Percentiles rank a stretch among this genome's conserved stretches.
Evolutionary conservation across 306 rosid genomes (phyloP).

Genomic region (Sindora glabra): DNA sequence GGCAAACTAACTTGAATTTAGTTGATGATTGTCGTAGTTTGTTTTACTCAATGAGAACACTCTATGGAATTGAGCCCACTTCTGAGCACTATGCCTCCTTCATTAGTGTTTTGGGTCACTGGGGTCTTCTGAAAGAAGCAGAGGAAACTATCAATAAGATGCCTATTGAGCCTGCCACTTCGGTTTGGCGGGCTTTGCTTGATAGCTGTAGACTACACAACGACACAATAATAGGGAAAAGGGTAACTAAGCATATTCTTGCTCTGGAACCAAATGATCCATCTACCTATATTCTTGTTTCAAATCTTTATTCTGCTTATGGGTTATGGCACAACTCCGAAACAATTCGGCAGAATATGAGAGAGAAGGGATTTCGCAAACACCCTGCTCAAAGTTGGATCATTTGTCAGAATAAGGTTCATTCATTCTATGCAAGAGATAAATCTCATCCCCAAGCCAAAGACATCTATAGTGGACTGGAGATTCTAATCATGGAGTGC

Average conservation of each 20-base stretch:
- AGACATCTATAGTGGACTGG: conserved; percentile 73
- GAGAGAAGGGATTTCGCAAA: conserved; percentile 62
- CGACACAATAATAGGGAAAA: conserved; percentile 46
- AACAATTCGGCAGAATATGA: conserved; percentile 58
- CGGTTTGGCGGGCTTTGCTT: conserved; percentile 82
- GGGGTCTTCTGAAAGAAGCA: conserved; percentile 83
- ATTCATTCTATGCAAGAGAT: conserved; percentile 77
- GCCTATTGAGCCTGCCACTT: conserved; percentile 51
- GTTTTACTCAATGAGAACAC: conserved; percentile 47
- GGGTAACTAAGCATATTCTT: conserved; percentile 49
- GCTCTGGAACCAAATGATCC: conserved; percentile 65
- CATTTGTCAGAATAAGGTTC: conserved; percentile 46
- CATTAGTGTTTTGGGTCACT: conserved; percentile 72
- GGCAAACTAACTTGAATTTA: conserved; percentile 49
- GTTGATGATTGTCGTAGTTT: conserved; percentile 54
- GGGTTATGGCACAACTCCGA: conserved; percentile 89
- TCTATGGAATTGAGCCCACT: conserved; percentile 48
- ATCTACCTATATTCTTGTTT: conserved; percentile 57
- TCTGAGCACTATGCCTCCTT: conserved; percentile 66
- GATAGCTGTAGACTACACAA: conserved; percentile 56
- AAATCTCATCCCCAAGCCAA: conserved; percentile 62
- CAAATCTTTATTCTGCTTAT: conserved; percentile 79
- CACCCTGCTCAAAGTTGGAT: conserved; percentile 80
- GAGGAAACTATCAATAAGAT: conserved; percentile 49
- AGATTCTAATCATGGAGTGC: conserved; percentile 74